These are phyloP conservation scores for Suillus spraguei DNA, from an alignment of 768 basidiomycete genomes.

Conservation along the genomic window DNA sequence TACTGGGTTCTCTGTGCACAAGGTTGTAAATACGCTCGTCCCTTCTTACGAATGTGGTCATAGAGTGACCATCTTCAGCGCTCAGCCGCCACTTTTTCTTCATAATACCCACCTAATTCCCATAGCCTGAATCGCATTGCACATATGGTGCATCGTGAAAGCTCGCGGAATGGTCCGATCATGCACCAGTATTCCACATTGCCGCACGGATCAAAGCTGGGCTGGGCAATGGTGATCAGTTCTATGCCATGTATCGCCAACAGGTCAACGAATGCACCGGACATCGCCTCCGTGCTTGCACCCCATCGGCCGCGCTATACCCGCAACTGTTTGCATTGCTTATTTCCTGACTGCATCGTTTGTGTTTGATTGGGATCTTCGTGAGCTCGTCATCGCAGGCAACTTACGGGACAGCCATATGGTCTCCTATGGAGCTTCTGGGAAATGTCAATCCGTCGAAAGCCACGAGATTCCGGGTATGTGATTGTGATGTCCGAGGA, in stretches of 20 bases:
- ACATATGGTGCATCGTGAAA: conserved; percentile 78
- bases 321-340: conserved; percentile 79
- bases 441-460: conserved; percentile 59
- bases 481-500: conserved; percentile 17
- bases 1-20: conserved; percentile 83
- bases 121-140: conserved; percentile 67
- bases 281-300: conserved; percentile 69
- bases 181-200: conserved; percentile 62
- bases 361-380: conserved; percentile 79
- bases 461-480: conserved; percentile 68
- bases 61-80: conserved; percentile 39
- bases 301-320: conserved; percentile 57
- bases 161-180: conserved; percentile 81
- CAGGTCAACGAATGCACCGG: conserved; percentile 81
- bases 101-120: conserved; percentile 75
- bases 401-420: conserved; percentile 77
- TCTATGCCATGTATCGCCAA: conserved; percentile 81
- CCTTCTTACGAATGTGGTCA: conserved; percentile 10
- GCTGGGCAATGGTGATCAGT: conserved; percentile 75
- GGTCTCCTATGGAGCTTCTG: conserved; percentile 77
- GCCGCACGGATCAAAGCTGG: conserved; percentile 62
- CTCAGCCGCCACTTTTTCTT: conserved; percentile 77
- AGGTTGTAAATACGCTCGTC: conserved; percentile 54
- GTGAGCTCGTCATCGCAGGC: conserved; percentile 77
- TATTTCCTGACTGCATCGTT: conserved; percentile 59